Percentiles rank a stretch among this genome's conserved stretches.
Evolutionary conservation across 345 rosid genomes (phyloP).

Genomic region (Isatis tinctoria): DNA sequence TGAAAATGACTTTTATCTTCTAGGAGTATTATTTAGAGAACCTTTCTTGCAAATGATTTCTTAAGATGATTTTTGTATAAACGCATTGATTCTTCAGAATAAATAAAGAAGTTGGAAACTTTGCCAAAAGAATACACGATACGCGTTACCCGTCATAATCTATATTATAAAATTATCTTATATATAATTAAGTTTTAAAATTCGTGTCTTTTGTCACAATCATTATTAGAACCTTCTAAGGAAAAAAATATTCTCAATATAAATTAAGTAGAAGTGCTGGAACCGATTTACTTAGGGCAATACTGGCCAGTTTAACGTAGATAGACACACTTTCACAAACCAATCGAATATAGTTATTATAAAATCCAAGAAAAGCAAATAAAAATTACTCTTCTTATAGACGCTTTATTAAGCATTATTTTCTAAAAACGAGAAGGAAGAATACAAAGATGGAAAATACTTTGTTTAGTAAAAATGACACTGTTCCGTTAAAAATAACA

Average conservation of each 20-base stretch:
- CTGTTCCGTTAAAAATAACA: no score
- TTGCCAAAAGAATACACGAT: slow-evolving; percentile 9
- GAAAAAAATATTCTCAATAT: not conserved
- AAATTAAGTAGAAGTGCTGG: not conserved
- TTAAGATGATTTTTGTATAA: not conserved
- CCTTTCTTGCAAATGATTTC: not conserved
- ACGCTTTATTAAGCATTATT: no score
- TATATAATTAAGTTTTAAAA: not conserved
- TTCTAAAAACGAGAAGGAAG: no score
- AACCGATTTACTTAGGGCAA: no score
- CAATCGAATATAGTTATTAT: no score
- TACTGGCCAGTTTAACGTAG: no score
- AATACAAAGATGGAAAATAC: no score
- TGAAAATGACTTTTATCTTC: not conserved
- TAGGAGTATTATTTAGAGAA: not conserved
- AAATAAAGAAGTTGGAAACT: not conserved
- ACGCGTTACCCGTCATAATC: not conserved
- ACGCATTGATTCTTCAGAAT: slow-evolving; percentile 25
- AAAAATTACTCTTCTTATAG: no score
- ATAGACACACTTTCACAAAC: no score
- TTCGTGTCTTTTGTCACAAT: not conserved
- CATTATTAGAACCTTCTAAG: not conserved
- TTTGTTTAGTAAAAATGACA: no score
- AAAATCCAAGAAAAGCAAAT: no score
- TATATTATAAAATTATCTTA: not conserved